A percentile compares a stretch with the other conserved stretches of the same genome.
These are phyloP conservation scores for Thalassiosira exigua DNA, from an alignment of 352 stramenopile species.

Conservation along the genomic window DNA sequence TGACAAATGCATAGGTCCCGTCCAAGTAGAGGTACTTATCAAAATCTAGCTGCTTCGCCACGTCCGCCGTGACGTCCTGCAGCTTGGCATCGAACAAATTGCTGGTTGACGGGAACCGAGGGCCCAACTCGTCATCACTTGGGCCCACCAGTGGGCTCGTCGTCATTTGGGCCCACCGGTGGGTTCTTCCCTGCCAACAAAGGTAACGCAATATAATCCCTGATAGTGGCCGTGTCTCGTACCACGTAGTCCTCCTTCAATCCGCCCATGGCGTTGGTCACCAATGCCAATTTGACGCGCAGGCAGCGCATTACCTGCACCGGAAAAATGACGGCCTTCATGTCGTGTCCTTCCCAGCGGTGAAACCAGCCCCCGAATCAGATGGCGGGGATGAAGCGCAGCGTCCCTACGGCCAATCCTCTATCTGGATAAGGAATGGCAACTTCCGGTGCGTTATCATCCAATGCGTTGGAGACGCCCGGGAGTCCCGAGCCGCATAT, in stretches of 20 bases:
- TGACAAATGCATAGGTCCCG: constrained; percentile 96
- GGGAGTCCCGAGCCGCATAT: too few species aligned
- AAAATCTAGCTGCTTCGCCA: constrained; percentile 88
- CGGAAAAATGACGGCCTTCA: constrained; percentile 93
- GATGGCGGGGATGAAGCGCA: constrained; percentile 70
- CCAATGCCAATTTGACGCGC: constrained; percentile 93
- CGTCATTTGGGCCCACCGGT: constrained; percentile 94
- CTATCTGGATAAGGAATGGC: too few species aligned
- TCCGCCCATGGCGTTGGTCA: constrained; percentile 96
- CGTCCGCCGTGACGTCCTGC: constrained; percentile 86
- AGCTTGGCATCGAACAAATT: constrained; percentile 93
- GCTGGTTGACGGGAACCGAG: constrained; percentile 93
- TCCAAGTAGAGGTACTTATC: constrained; percentile 87
- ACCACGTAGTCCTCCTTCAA: constrained; percentile 93
- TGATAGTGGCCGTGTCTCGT: constrained; percentile 96
- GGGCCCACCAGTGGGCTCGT: constrained; percentile 92
- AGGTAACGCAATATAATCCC: constrained; percentile 95
- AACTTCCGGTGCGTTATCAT: too few species aligned
- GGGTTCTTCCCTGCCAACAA: constrained; percentile 92
- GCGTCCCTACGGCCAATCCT: constrained; percentile 70
- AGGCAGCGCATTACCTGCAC: constrained; percentile 95
- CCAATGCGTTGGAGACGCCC: too few species aligned
- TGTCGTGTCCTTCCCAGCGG: constrained; percentile 95
- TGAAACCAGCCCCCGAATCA: constrained; percentile 97
- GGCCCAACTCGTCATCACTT: constrained; percentile 94